Evolutionary conservation across 106 monocot species (phyloP).

Genomic region (Gastrodia elata): DNA sequence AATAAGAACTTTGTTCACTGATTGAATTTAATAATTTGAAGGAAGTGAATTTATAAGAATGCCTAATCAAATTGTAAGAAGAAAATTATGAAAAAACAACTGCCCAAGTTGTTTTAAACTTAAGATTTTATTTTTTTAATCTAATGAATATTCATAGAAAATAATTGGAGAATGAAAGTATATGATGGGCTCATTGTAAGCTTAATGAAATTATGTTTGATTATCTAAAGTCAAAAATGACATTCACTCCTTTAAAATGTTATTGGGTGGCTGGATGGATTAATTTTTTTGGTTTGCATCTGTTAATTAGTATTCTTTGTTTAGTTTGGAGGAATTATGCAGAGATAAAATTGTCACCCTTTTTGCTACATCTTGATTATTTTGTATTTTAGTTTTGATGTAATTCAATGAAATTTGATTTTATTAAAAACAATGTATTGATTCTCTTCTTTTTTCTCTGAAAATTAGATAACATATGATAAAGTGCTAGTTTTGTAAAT

Average conservation of each 20-base stretch:
- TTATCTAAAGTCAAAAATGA: not conserved
- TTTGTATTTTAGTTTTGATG: not conserved
- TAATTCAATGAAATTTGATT: not conserved
- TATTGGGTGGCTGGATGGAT: not conserved
- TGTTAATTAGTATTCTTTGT: not conserved
- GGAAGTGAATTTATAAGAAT: not conserved
- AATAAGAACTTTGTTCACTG: not conserved
- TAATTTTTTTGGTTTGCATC: not conserved
- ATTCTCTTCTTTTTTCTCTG: too few species aligned
- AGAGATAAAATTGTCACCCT: not conserved
- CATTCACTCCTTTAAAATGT: not conserved
- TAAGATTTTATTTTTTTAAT: not conserved
- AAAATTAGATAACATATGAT: too few species aligned
- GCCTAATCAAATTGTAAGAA: not conserved
- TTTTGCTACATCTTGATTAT: not conserved
- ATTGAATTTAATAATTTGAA: not conserved
- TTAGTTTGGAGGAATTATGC: not conserved
- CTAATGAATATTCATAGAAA: not conserved
- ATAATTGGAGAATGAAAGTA: not conserved
- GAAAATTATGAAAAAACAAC: not conserved
- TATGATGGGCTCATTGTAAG: not conserved
- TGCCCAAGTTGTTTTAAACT: not conserved
- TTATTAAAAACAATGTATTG: not conserved
- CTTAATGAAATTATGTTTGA: not conserved
- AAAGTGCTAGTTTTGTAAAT: too few species aligned